phyloP scores from a whole-genome alignment of 2,329 filamentous ascomycete species.

The Didymosphaeria variabile region DNA sequence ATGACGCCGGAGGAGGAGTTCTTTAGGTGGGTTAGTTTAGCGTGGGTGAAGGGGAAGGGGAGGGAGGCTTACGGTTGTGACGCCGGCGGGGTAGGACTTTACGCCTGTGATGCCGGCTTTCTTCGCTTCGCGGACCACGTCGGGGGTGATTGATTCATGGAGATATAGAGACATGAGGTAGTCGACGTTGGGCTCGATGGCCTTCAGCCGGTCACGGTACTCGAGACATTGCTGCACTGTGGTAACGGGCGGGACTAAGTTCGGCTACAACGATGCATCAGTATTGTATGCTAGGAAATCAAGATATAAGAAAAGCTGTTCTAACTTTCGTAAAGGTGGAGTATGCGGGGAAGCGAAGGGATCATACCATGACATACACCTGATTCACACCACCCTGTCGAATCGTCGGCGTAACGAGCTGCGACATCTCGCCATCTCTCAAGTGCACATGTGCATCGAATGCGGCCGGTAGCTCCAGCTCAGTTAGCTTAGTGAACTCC shows the following conservation, averaged over 20 bases:
- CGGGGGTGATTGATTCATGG: constrained; percentile 58
- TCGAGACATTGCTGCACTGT: constrained; percentile 58
- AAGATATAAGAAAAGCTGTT: constrained; percentile 1
- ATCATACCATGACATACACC: constrained; percentile 62
- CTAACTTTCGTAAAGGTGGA: not conserved
- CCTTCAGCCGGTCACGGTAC: constrained; percentile 55
- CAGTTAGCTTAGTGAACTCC: constrained; percentile 53
- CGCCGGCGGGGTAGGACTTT: constrained; percentile 71
- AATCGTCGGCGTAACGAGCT: constrained; percentile 61
- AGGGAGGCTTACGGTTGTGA: constrained; percentile 40
- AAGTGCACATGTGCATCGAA: constrained; percentile 63
- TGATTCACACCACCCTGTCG: constrained; percentile 62
- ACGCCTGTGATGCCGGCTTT: constrained; percentile 75
- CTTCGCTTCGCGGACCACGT: constrained; percentile 74
- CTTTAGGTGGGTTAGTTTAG: constrained; percentile 17
- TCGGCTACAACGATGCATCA: constrained; percentile 50
- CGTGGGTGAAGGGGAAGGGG: not conserved
- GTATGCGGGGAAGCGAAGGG: constrained; percentile 4
- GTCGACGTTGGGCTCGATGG: constrained; percentile 58
- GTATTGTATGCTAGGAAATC: not conserved
- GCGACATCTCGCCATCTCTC: constrained; percentile 61
- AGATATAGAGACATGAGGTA: constrained; percentile 63
- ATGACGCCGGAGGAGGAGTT: constrained; percentile 74
- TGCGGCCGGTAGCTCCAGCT: constrained; percentile 58
- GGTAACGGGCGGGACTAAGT: constrained; percentile 61